Evolutionary conservation across 73 alveolate species (phyloP), one percentile per base, ranked within the genome.

Genomic region (Paramecium sexaurelia): DNA sequence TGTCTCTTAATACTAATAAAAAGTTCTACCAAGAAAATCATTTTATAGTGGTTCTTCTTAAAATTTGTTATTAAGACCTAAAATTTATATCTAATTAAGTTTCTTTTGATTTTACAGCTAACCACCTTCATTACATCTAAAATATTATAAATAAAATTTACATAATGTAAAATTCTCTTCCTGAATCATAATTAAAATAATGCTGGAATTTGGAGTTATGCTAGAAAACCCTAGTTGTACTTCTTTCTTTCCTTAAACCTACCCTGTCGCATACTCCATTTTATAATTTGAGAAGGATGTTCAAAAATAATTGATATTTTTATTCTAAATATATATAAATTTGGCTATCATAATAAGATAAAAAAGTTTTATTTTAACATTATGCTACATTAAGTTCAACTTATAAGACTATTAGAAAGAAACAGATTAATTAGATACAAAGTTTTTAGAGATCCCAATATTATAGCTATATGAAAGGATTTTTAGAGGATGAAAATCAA

Each of bases 81-180:
- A 61, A 32, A 61, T 32, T 61, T 26, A 32, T 61, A 61, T 1
- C 3, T 22, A 32, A 32, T 61, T 61, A 24, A 61, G 26, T 11
- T 32, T 26, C 24, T 27, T 61, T 26, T 26, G 3, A 19, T 61
- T 61, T 29, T 61, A 10, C 24, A 61, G 26, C 8, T 61, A 10
- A 2, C 83, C 83, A 61, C 83, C 83, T 61, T 61, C 83, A 61
- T 61, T 61, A 10, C 83, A 61, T 61, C 83, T 61, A 24, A 7
- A 17, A n/a, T 29, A 13, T 61, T 13, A 13, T 22, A 29, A 61
- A 10, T 22, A 26, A 56, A 11, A 6, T 32, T 27, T 61, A 61
- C 83, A 45, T 61, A 32, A 61, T 61, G 11, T 61, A 61, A 32
- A 61, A 61, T 13, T 61, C 83, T 27, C 83, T 61, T 61, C 83